phyloP scores from a whole-genome alignment of 208 protist genomes.

The Zelonia costaricensis region DNA sequence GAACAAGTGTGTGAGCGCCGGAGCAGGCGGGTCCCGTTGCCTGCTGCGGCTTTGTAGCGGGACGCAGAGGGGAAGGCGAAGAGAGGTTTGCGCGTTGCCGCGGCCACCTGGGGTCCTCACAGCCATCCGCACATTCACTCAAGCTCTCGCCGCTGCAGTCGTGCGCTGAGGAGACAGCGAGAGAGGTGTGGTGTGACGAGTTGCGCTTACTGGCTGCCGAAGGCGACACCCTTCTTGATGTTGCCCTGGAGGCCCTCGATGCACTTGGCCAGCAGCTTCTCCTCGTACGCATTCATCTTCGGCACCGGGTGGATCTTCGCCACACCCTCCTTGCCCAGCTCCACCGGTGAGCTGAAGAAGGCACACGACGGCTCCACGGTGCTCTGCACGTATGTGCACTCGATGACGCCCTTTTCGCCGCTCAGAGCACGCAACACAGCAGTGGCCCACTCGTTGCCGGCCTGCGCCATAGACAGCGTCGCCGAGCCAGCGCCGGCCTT shows the following conservation, averaged over 20 bases:
- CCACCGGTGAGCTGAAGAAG: constrained; percentile 81
- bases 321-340: constrained; percentile 78
- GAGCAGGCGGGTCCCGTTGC: no score
- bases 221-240: constrained; percentile 82
- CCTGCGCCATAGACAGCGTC: constrained; percentile 97
- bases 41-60: no score
- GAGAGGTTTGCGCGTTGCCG: no score
- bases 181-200: no score
- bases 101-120: no score
- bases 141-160: not conserved
- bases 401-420: constrained; percentile 60
- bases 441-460: constrained; percentile 88
- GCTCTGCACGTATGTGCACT: constrained; percentile 79
- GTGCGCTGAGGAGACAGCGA: no score
- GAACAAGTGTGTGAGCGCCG: no score
- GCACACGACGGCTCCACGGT: constrained; percentile 40
- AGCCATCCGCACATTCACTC: no score
- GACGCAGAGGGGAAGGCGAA: no score
- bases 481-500: constrained; percentile 96
- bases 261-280: constrained; percentile 69
- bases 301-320: constrained; percentile 63
- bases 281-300: constrained; percentile 59
- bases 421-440: constrained; percentile 52
- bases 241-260: constrained; percentile 82
- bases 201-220: constrained; percentile 22